phyloP scores from a whole-genome alignment of 1,284 basidiomycete species.

The Wallemia mellicola region DNA sequence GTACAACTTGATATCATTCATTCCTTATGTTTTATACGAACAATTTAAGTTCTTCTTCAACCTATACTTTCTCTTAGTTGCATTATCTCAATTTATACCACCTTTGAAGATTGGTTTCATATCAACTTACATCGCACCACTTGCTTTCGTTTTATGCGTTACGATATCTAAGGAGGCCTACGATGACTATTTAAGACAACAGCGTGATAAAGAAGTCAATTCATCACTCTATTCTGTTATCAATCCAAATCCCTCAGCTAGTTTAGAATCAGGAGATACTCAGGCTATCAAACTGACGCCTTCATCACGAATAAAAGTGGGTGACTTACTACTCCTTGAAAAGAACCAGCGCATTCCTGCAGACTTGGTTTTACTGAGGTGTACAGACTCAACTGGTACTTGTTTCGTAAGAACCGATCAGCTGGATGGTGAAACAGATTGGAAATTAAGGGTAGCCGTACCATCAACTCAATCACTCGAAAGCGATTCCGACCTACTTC shows the following conservation, averaged over 20 bases:
- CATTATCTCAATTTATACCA: slow-evolving; percentile 81
- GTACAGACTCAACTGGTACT: slow-evolving; percentile 57
- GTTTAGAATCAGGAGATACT: no score
- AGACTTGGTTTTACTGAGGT: slow-evolving; percentile 67
- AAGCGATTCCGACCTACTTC: slow-evolving; percentile 32
- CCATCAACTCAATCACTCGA: slow-evolving; percentile 46
- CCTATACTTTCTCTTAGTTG: slow-evolving; percentile 89
- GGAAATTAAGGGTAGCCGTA: slow-evolving; percentile 83
- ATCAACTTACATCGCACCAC: slow-evolving; percentile 77
- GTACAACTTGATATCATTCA: slow-evolving; percentile 77
- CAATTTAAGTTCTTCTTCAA: slow-evolving; percentile 99
- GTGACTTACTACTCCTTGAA: slow-evolving; percentile 68
- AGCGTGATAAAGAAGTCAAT: slow-evolving; percentile 77
- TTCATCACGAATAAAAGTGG: slow-evolving; percentile 67
- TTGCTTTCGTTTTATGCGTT: slow-evolving; percentile 74
- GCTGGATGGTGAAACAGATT: slow-evolving; percentile 94
- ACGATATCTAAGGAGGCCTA: slow-evolving; percentile 98
- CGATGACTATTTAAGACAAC: slow-evolving; percentile 81
- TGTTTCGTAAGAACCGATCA: slow-evolving; percentile 97
- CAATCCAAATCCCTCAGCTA: slow-evolving; percentile 27
- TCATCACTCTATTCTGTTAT: slow-evolving; percentile 67
- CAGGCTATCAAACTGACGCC: slow-evolving; percentile 17
- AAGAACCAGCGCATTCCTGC: slow-evolving; percentile 95
- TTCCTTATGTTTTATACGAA: slow-evolving; percentile 89
- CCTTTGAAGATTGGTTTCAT: slow-evolving; percentile 92